Base-by-base conservation (phyloP, 1,139 yeast genomes). In the Sporopachydermia cereana region DNA sequence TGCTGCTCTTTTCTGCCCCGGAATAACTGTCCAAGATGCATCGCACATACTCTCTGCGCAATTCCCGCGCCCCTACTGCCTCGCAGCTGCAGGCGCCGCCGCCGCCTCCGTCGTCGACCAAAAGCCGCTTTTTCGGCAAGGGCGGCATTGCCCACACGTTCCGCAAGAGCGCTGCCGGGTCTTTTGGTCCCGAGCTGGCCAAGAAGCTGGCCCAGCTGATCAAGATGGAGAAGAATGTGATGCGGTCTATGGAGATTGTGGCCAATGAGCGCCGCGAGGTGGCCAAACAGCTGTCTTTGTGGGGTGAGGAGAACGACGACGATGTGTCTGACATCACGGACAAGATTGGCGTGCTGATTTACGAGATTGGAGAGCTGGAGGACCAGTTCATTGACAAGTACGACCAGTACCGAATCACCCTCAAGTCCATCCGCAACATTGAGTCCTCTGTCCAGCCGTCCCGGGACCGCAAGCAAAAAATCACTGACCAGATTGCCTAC, bases 391-490 rank as follows among this genome's bases (percentile, higher is more conserved):
- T 84, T 57, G 91, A 81, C 69, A 79, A 82, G 66, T 81, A 84
- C 63, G 94, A 84, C 60, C 91, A 82, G 66, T 82, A 83, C 71
- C 77, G 94, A 71, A 75, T 83, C 59, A 82, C 91, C 47, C 67
- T 84, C 62, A 84, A 84, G 67, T 73, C 84, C 41, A 77, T 84
- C 58, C 74, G 93, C 68, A 84, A 84, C 67, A 83, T 84, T 55
- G 94, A 84, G 68, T 84, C 84, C 47, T 80, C 89, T 43, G 91
- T 84, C 50, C 91, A 83, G 65, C 94, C 94, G 47, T 79, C 89
- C 44, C 74, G 93, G 68, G 89, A 83, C 66, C 79, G 93, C 64
- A 84, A 83, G 68, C 85, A 79, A 59, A 84, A 83, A 66, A 79
- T 84, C 58, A 82, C 93, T 51, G 89, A 83, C 60, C 82, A 81